phyloP scores from a whole-genome alignment of 1,139 yeast species.

The Saccharomyces hybrid region DNA sequence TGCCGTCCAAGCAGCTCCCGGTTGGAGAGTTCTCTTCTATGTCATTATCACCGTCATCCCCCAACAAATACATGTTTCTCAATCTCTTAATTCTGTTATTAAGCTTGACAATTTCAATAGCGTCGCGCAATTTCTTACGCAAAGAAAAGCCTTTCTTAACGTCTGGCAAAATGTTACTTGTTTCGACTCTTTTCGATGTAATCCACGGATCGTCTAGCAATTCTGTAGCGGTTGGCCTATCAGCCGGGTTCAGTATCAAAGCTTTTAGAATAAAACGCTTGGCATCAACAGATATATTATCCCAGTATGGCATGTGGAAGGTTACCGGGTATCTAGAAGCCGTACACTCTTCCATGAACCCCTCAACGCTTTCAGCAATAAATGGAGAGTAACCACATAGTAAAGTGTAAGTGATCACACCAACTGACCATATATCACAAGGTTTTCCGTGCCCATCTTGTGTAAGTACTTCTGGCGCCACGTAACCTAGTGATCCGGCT shows the following conservation, averaged over 20 bases:
- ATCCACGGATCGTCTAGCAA: conserved; percentile 69
- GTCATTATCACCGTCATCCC: conserved; percentile 41
- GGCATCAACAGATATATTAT: conserved; percentile 65
- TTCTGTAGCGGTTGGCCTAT: conserved; percentile 60
- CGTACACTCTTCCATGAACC: conserved; percentile 73
- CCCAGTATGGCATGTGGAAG: conserved; percentile 87
- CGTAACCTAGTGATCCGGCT: conserved; percentile 90
- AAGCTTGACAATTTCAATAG: conserved; percentile 71
- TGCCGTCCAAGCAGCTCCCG: neutral
- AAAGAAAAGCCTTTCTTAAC: conserved; percentile 75
- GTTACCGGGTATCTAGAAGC: conserved; percentile 54
- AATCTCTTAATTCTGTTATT: conserved; percentile 65
- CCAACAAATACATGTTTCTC: conserved; percentile 39
- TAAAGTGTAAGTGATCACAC: conserved; percentile 83
- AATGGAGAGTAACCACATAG: conserved; percentile 92
- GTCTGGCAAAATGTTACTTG: conserved; percentile 63
- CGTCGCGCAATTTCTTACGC: conserved; percentile 75
- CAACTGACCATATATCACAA: conserved; percentile 88
- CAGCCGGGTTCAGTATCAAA: conserved; percentile 54
- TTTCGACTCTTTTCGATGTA: conserved; percentile 40
- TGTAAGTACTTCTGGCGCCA: conserved; percentile 82
- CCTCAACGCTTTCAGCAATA: conserved; percentile 73
- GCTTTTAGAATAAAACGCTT: conserved; percentile 62
- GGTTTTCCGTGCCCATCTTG: conserved; percentile 84
- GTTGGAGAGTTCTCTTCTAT: conserved; percentile 18